phyloP scores from a whole-genome alignment of 495 filamentous ascomycete species.

The Jackrogersella multiformis region DNA sequence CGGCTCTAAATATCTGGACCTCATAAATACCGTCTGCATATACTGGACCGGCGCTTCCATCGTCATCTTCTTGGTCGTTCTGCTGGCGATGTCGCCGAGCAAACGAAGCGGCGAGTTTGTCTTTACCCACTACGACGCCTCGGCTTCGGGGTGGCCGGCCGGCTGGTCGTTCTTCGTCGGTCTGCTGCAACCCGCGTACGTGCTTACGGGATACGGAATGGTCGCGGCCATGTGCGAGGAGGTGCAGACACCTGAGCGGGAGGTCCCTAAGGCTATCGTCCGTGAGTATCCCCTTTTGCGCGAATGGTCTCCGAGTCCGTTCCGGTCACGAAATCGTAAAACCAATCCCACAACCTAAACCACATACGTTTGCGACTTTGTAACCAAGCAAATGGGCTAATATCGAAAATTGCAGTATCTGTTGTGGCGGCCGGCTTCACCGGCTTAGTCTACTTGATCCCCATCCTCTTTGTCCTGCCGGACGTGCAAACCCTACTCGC shows the following conservation, averaged over 20 bases:
- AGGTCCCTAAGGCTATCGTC: conserved; percentile 66
- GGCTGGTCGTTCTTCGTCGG: conserved; percentile 70
- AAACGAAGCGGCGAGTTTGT: conserved; percentile 69
- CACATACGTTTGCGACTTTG: too few relatives aligned
- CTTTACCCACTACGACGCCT: conserved; percentile 67
- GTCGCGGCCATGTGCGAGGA: conserved; percentile 62
- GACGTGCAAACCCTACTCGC: conserved; percentile 58
- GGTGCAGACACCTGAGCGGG: conserved; percentile 62
- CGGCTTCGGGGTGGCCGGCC: conserved; percentile 59
- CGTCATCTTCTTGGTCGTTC: conserved; percentile 63
- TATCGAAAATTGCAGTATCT: conserved; percentile 48
- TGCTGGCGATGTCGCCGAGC: conserved; percentile 68
- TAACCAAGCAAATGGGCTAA: too few relatives aligned
- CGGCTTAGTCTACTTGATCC: conserved; percentile 64
- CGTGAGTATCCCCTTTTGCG: conserved; percentile 26
- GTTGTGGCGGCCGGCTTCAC: conserved; percentile 65
- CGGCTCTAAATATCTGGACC: conserved; percentile 64
- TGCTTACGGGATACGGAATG: conserved; percentile 66
- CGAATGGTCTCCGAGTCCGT: too few relatives aligned
- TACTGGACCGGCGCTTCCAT: conserved; percentile 68
- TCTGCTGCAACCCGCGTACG: conserved; percentile 57
- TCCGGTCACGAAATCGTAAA: too few relatives aligned
- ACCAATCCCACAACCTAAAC: too few relatives aligned
- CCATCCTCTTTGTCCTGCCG: conserved; percentile 71
- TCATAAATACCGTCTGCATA: conserved; percentile 71